Evolutionary conservation across 371 early-diverging fungal species (phyloP).

Genomic region (Capniomyces stellatus): DNA sequence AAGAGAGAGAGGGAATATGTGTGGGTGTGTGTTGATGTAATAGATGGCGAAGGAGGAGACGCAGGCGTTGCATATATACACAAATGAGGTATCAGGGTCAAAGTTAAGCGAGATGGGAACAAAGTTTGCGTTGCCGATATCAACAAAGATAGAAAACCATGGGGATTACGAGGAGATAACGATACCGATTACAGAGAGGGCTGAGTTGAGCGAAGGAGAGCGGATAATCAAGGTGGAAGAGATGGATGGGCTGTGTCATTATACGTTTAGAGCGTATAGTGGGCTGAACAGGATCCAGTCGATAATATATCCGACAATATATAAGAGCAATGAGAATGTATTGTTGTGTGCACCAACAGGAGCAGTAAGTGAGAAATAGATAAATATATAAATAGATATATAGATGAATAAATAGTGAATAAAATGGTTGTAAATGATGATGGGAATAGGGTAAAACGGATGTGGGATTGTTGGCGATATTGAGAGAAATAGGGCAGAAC

Average conservation of each 20-base stretch:
- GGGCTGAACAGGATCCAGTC: slow-evolving; percentile 87
- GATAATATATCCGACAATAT: slow-evolving; percentile 83
- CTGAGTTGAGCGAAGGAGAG: slow-evolving; percentile 38
- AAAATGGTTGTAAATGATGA: too few species aligned
- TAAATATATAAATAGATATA: too few species aligned
- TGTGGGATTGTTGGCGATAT: slow-evolving; percentile 85
- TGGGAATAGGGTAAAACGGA: slow-evolving; percentile 99
- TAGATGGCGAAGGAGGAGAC: not conserved
- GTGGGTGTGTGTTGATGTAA: too few species aligned
- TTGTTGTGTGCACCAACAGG: slow-evolving; percentile 99
- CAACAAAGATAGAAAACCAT: slow-evolving; percentile 39
- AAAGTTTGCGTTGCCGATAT: slow-evolving; percentile 47
- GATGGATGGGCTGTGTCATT: slow-evolving; percentile 51
- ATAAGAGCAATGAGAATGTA: slow-evolving; percentile 90
- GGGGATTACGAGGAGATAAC: slow-evolving; percentile 61
- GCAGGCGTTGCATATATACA: slow-evolving; percentile 14
- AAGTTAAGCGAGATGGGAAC: slow-evolving; percentile 34
- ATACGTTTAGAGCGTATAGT: slow-evolving; percentile 72
- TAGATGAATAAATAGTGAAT: too few species aligned
- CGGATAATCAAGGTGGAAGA: slow-evolving; percentile 36
- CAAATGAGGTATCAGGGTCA: slow-evolving; percentile 6
- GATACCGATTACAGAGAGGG: slow-evolving; percentile 46
- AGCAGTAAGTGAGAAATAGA: too few species aligned
- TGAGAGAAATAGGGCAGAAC: slow-evolving; percentile 29
- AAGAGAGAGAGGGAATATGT: too few species aligned